A percentile compares a stretch with the other conserved stretches of the same genome.
Conservation (phyloP, 2,329 filamentous ascomycete species). For the Fusarium goolgardi region DNA sequence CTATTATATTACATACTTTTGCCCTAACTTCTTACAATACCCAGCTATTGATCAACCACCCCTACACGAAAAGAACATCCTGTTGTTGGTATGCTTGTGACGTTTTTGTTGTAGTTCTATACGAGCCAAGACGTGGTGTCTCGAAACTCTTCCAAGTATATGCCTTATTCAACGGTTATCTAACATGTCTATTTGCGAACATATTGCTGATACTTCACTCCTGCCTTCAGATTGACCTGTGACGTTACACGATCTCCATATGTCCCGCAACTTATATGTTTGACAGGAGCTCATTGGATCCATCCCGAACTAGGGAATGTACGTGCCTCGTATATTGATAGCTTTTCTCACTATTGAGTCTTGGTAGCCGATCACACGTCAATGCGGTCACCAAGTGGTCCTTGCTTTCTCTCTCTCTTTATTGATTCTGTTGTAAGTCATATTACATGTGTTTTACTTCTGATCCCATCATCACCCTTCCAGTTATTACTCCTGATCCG, state of each 20-base stretch:
- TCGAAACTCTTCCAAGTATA: not conserved
- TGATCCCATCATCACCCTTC: constrained; percentile 1
- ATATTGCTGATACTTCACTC: not conserved
- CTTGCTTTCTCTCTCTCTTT: not conserved
- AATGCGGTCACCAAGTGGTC: not conserved
- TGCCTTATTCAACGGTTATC: not conserved
- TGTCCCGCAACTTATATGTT: not conserved
- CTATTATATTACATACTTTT: not conserved
- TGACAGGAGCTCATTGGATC: constrained; percentile 1
- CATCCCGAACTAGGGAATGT: constrained; percentile 6
- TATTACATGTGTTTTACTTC: not conserved
- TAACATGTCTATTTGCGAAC: not conserved
- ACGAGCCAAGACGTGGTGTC: not conserved
- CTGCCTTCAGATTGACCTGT: not conserved
- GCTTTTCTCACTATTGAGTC: not conserved
- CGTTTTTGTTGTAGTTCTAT: not conserved
- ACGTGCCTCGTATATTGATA: constrained; percentile 7
- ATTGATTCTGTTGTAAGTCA: not conserved
- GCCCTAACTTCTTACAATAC: not conserved
- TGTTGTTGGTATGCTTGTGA: not conserved
- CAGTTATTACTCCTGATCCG: constrained; percentile 3
- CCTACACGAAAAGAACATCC: not conserved
- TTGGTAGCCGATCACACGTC: not conserved
- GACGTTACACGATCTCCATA: not conserved
- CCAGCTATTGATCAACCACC: not conserved